Evolutionary conservation across 164 flowering plant genomes (phyloP), one percentile per base, ranked within the genome.

Genomic region (Cinnamomum micranthum): DNA sequence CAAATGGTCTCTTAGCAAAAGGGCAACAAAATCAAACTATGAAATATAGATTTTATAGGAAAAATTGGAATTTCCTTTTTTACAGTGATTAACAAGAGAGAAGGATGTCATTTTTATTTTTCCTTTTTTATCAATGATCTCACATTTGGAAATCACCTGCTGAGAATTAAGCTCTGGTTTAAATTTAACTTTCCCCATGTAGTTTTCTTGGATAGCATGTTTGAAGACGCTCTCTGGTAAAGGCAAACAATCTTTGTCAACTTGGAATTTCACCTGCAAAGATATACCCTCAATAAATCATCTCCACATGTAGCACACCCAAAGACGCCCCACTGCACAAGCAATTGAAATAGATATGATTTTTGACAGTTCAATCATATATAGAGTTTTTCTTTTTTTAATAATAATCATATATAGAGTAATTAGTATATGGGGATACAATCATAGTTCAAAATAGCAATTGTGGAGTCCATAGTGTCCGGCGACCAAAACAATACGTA

Each of bases 221-320:
- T 52, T 86, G 71, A 88, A 86, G 35, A 74, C 35, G 47, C 74
- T 77, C 81, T 85, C 91, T 9, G 82, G 82, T 52, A 88, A 64
- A 62, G 91, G 89, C 68, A 81, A 72, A 72, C 87, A 85, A 23
- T 86, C 87, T 81, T 72, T 81, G 51, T 23, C 59, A 62, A 86
- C 83, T 65, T 71, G 73, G 69, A 88, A 88, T 28, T 65, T 79
- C 60, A 86, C 87, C 91, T 88, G 75, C 20, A 28, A 25, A 68
- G 33, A n/a, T 19, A 15, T 4, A 6, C 14, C 17, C 33, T 31
- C n/a, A 20, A 14, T 31, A 28, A 51, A 55, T n/a, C 33, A 55
- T 24, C 6, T 27, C 59, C 25, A 22, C 20, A 50, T 14, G n/a
- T 2, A 23, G 23, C 7, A 58, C 65, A 27, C n/a, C 64, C 35